These are phyloP conservation scores for Corchorus olitorius DNA, from an alignment of 345 rosid species.

Conservation along the genomic window DNA sequence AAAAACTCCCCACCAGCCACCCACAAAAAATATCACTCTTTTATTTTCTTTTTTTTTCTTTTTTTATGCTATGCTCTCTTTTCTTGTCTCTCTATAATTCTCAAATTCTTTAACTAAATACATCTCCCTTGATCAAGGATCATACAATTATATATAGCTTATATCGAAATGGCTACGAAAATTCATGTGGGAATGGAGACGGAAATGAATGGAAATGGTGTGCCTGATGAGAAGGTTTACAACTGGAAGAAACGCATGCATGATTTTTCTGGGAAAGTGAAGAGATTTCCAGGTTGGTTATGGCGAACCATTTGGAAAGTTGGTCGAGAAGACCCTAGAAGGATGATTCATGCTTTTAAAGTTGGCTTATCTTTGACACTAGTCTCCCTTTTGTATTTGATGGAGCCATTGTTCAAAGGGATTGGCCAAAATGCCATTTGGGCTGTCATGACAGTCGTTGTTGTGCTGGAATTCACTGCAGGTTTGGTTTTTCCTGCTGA, in stretches of 20 bases:
- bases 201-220: conserved; percentile 15
- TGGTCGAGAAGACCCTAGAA: conserved; percentile 78
- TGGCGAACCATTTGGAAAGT: conserved; percentile 43
- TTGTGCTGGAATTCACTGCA: conserved; percentile 78
- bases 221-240: neutral
- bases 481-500: conserved; percentile 33
- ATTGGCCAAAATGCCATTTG: conserved; percentile 67
- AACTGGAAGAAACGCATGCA: conserved; percentile 31
- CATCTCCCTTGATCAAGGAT: neutral
- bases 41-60: too few species aligned
- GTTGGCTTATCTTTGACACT: conserved; percentile 74
- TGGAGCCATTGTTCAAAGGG: conserved; percentile 67
- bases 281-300: conserved; percentile 31
- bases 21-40: neutral
- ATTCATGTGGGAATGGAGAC: conserved; percentile 43
- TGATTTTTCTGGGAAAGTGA: conserved; percentile 34
- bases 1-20: conserved; percentile 22
- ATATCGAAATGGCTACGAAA: conserved; percentile 31
- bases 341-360: conserved; percentile 71
- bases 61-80: neutral
- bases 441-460: conserved; percentile 90
- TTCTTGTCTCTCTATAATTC: neutral
- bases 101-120: neutral
- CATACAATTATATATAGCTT: neutral
- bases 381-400: conserved; percentile 62